phyloP scores from a whole-genome alignment of 306 rosid species.

The Medicago ruthenica region DNA sequence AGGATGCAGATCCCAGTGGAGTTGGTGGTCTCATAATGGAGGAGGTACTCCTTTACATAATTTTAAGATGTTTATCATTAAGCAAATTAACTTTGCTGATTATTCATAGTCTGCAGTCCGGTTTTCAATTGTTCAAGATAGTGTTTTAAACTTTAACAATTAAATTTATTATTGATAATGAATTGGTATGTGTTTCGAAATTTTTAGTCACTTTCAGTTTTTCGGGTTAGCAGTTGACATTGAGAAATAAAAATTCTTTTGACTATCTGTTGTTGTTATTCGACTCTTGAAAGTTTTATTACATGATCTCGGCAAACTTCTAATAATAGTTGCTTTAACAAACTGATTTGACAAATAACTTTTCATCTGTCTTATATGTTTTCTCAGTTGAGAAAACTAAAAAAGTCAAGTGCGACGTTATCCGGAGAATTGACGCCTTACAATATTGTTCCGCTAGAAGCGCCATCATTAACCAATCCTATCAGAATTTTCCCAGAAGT shows the following conservation, averaged over 20 bases:
- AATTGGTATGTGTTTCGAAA: conserved; percentile 18
- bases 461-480: conserved; percentile 77
- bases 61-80: conserved; percentile 33
- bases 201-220: conserved; percentile 26
- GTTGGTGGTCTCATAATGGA: conserved; percentile 82
- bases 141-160: not conserved
- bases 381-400: conserved; percentile 74
- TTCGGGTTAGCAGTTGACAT: conserved; percentile 13
- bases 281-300: conserved; percentile 40
- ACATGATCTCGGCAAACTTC: conserved; percentile 24
- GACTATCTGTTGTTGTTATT: conserved; percentile 4
- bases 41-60: conserved; percentile 66
- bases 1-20: conserved; percentile 81
- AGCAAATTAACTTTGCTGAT: conserved; percentile 18
- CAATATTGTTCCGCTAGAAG: conserved; percentile 90
- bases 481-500: conserved; percentile 94
- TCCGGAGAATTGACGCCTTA: conserved; percentile 80
- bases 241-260: conserved; percentile 2
- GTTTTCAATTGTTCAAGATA: conserved; percentile 27
- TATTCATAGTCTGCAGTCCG: conserved; percentile 27
- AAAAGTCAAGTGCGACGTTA: conserved; percentile 59
- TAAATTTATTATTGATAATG: conserved; percentile 28
- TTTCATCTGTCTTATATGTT: conserved; percentile 40
- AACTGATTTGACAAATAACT: conserved; percentile 34
- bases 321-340: conserved; percentile 23